Conservation (phyloP, 306 rosid genomes). For the Potentilla sterilis region DNA sequence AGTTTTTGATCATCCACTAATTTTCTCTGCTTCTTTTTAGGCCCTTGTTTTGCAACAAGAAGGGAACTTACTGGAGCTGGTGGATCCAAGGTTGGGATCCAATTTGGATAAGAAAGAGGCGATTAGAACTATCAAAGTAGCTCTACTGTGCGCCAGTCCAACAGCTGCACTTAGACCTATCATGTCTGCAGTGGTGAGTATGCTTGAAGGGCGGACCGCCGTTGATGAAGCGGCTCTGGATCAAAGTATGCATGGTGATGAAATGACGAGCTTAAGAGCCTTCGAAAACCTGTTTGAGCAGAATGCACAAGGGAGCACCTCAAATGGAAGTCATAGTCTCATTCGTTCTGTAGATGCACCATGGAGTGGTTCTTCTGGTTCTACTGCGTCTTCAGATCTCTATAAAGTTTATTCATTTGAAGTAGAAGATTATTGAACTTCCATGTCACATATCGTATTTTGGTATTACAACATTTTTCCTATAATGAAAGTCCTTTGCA, state of each 20-base stretch:
- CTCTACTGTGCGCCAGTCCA: slow-evolving; percentile 25
- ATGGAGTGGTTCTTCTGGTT: background rate
- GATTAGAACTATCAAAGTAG: slow-evolving; percentile 13
- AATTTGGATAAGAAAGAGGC: slow-evolving; percentile 18
- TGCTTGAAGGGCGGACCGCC: slow-evolving; percentile 14
- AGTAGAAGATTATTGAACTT: background rate
- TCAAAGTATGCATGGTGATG: background rate
- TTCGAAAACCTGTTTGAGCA: slow-evolving; percentile 1
- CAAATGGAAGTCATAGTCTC: background rate
- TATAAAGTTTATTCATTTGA: background rate
- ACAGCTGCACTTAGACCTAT: slow-evolving; percentile 23
- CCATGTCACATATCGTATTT: background rate
- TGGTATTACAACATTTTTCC: background rate
- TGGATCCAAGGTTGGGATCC: slow-evolving; percentile 17
- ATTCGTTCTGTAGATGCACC: background rate
- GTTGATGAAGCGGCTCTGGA: slow-evolving; percentile 11
- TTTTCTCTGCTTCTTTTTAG: background rate
- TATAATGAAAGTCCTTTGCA: background rate
- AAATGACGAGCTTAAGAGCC: background rate
- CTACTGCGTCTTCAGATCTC: slow-evolving; percentile 9
- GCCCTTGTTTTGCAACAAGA: slow-evolving; percentile 18
- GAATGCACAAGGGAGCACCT: background rate
- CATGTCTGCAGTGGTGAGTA: slow-evolving; percentile 20
- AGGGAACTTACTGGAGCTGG: slow-evolving; percentile 1
- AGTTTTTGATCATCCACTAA: background rate